Base-by-base conservation (phyloP, 2,329 filamentous ascomycete species). In the Biscogniauxia mediterranea region DNA sequence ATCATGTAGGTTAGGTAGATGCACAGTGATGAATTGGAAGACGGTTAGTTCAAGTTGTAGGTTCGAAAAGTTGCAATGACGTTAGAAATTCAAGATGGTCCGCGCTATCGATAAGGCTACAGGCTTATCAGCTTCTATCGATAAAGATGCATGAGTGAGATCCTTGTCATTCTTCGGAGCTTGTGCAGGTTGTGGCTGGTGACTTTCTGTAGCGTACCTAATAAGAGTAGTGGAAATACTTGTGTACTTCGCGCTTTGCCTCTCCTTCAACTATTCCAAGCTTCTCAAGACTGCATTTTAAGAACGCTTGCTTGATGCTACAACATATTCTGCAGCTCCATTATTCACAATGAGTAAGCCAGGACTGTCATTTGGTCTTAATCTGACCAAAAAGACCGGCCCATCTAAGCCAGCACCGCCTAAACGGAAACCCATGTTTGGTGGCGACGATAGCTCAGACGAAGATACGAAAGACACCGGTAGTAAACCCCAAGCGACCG, bases 371-470 rank as follows among this genome's bases (percentile, higher is more conserved):
- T 83, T 82, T 67, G 88, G 87, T 56, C 80, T 90, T 49, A 89
- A 84, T 69, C 67, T 86, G 52, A 76, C 81, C 55, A 88, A 86
- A 70, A 90, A 89, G 73, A 71, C 80, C 1, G 76, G 75, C 58
- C 75, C 76, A 61, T 75, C 80, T 2, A 86, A 85, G 68, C 76
- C 81, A 4, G 76, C 76, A 28, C 80, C 81, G 2, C 72, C 76
- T 1, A 85, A 81, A 67, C 77, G 80, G 67, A 87, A 83, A 70
- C 77, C 82, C 1, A 80, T 86, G 64, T 87, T 90, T 66, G 85
- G 84, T 64, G 83, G 82, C 64, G 83, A 72, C 51, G 71, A 83
- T 64, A 82, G 84, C 67, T 84, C 81, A 1, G 86, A 87, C 63
- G 79, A 85, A 58, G 83, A 83, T 53, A 67, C 70, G 15, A 70